These are phyloP conservation scores for Vigna angularis DNA, from an alignment of 306 rosid genomes.

Conservation along the genomic window DNA sequence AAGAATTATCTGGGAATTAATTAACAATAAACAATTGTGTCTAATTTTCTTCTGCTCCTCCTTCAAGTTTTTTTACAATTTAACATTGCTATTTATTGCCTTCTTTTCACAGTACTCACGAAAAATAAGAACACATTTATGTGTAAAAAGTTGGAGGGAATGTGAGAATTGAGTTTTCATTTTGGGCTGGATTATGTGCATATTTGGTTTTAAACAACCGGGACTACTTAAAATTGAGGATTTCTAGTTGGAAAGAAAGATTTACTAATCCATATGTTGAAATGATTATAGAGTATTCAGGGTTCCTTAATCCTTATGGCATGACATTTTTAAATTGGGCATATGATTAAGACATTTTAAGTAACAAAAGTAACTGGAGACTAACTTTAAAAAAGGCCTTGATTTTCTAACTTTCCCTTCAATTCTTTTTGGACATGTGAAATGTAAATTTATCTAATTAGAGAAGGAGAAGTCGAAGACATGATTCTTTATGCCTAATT, in stretches of 20 bases:
- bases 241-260: not conserved
- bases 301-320: not conserved
- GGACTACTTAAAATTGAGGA: not conserved
- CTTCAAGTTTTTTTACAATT: not conserved
- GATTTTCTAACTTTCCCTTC: slow-evolving; percentile 9
- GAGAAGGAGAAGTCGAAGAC: slow-evolving; percentile 18
- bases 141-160: not conserved
- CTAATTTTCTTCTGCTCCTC: not conserved
- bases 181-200: not conserved
- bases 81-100: not conserved
- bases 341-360: slow-evolving; percentile 10
- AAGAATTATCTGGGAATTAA: not conserved
- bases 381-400: not conserved
- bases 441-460: slow-evolving; percentile 25
- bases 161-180: not conserved
- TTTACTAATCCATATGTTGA: slow-evolving; percentile 3
- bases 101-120: not conserved
- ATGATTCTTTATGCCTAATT: slow-evolving; percentile 25
- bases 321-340: not conserved
- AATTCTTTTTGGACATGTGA: slow-evolving; percentile 10
- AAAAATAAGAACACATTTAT: not conserved
- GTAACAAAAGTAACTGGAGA: not conserved
- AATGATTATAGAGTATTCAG: slow-evolving; percentile 18
- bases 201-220: not conserved
- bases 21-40: not conserved